These are phyloP conservation scores for Verbena officinalis DNA, from an alignment of 257 asterid genomes.

Conservation along the genomic window DNA sequence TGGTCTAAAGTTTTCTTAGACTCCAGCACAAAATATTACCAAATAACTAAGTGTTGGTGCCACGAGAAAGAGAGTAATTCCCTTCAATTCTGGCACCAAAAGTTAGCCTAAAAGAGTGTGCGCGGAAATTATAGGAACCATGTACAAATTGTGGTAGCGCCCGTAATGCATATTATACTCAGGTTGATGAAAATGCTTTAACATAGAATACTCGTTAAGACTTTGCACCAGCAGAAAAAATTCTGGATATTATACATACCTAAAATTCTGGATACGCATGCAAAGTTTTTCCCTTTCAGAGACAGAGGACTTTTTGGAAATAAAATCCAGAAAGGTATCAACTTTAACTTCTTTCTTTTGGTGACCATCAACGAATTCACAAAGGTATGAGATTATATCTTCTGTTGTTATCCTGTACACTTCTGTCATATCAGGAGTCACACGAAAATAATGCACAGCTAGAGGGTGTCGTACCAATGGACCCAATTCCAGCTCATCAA, in stretches of 20 bases:
- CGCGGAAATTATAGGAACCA: neutral
- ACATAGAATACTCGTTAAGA: constrained; percentile 9
- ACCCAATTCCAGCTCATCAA: constrained; percentile 92
- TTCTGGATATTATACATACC: constrained; percentile 48
- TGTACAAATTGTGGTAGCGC: neutral
- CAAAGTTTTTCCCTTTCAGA: constrained; percentile 64
- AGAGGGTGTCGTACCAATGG: constrained; percentile 85
- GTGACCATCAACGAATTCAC: constrained; percentile 58
- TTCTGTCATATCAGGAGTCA: constrained; percentile 59
- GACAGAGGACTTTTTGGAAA: constrained; percentile 60
- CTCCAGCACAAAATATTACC: no score
- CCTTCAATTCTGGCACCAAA: neutral
- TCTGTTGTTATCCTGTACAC: constrained; percentile 67
- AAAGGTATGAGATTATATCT: constrained; percentile 65
- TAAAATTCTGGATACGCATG: constrained; percentile 72
- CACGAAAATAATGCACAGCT: constrained; percentile 68
- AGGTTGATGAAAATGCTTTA: constrained; percentile 5
- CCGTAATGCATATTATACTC: neutral
- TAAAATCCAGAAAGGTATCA: constrained; percentile 65
- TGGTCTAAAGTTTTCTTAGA: no score
- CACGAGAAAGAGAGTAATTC: neutral
- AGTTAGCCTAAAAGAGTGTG: neutral
- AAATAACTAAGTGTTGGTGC: no score
- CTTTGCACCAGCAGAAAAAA: constrained; percentile 12
- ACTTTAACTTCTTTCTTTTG: constrained; percentile 43